Evolutionary conservation across 768 basidiomycete species (phyloP), one percentile per base, ranked within the genome.

Genomic region (Boletus tomentosulus): DNA sequence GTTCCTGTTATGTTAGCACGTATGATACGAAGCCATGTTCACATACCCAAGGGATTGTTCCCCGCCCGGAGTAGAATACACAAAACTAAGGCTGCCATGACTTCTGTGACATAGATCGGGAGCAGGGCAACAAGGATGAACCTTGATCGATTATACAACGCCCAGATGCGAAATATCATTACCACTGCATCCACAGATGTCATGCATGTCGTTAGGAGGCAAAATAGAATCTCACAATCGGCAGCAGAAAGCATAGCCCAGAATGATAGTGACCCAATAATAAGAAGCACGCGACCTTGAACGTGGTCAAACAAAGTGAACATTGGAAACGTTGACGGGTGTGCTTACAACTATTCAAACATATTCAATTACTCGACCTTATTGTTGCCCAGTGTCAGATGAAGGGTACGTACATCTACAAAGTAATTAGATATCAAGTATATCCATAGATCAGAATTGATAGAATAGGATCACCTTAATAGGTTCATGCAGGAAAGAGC

Each of bases 111-210:
- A 10, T n/a, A 51, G 4, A 44, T 12, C 10, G 19, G 7, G 11
- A 44, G 25, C 11, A 51, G 50, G 3, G 13, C 6, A 15, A 3
- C 9, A 8, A 44, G 19, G 15, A 51, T 16, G 5, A 19, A 2
- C 25, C 11, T 44, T 16, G 42, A 51, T 19, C 30, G 42, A 31
- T 35, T 25, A 25, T 45, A 51, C 25, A 51, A 4, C 9, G 50
- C 50, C 50, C 50, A 45, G 8, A 51, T 4, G 13, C 50, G 50
- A 16, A 51, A 33, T 11, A 51, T 24, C 50, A 51, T 51, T 10
- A 35, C 16, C 31, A 51, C 50, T 51, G 16, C 9, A n/a, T 33
- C 19, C 5, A 27, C 3, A 3, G 16, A n/a, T 19, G 13, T n/a
- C 2, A 37, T 35, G 9, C 15, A 8, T 39, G 3, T 16, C 2